Conservation (phyloP, 768 basidiomycete genomes). For the Cantharellus anzutake region DNA sequence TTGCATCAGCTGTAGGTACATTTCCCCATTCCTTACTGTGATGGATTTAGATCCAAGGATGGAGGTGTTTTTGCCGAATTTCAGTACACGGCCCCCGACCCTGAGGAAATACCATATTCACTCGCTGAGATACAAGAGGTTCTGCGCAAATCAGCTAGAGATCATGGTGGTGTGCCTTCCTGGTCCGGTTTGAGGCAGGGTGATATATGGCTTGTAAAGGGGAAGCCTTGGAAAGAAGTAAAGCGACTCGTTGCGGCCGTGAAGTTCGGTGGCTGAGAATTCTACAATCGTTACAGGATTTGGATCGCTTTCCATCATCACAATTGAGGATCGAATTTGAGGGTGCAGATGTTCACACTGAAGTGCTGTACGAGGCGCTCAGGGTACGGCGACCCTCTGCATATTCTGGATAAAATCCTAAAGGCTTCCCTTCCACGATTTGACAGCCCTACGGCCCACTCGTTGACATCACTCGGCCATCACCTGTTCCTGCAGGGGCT, state of each 20-base stretch:
- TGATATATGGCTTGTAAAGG: constrained; percentile 53
- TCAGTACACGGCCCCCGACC: constrained; percentile 25
- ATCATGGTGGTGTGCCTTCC: constrained; percentile 39
- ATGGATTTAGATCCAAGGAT: constrained; percentile 32
- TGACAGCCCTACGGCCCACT: constrained; percentile 69
- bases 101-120: constrained; percentile 16
- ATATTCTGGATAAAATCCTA: background rate
- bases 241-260: constrained; percentile 5
- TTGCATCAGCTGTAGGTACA: background rate
- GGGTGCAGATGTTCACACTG: constrained; percentile 72
- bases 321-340: constrained; percentile 68
- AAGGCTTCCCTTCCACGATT: background rate
- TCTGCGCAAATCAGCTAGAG: constrained; percentile 25
- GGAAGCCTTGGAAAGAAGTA: constrained; percentile 69
- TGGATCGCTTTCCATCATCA: constrained; percentile 60
- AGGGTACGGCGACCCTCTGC: constrained; percentile 31
- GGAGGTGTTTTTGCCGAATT: constrained; percentile 76
- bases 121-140: constrained; percentile 26
- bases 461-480: constrained; percentile 38
- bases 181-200: constrained; percentile 37
- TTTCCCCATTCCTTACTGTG: constrained; percentile 12
- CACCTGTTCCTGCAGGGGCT: constrained; percentile 41
- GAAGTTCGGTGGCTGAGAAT: background rate
- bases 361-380: constrained; percentile 56
- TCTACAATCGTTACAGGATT: constrained; percentile 34